Conservation (phyloP, 441 rosid genomes). For the Breynia disticha region DNA sequence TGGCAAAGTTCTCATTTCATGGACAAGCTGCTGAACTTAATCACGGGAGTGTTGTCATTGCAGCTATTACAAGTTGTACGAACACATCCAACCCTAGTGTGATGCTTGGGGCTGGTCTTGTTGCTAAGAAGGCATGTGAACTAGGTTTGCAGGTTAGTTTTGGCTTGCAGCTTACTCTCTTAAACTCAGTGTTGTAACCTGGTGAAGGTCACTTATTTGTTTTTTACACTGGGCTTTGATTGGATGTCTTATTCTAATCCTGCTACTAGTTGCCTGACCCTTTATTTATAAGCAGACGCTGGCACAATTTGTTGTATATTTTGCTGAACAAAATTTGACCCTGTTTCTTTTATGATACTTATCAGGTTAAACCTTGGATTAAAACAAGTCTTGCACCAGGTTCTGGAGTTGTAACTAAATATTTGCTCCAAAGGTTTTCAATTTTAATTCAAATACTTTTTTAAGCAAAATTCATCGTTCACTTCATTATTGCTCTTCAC, state of each 20-base stretch:
- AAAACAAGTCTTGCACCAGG: conserved; percentile 99
- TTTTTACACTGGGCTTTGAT: no score
- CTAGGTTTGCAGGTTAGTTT: conserved; percentile 80
- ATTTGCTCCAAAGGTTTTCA: conserved; percentile 59
- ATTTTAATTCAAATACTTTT: neutral
- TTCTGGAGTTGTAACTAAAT: conserved; percentile 95
- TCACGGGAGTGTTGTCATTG: conserved; percentile 97
- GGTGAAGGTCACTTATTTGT: no score
- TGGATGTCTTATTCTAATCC: no score
- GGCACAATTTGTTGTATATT: neutral
- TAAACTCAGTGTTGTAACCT: no score
- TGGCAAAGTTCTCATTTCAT: conserved; percentile 70
- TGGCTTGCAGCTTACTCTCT: neutral
- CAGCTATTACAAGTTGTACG: conserved; percentile 98
- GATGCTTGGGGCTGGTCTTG: conserved; percentile 99
- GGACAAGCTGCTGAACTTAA: conserved; percentile 84
- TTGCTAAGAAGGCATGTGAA: conserved; percentile 94
- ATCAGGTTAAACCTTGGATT: conserved; percentile 96
- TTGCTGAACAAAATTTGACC: neutral
- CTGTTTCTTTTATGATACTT: neutral
- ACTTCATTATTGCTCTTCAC: neutral
- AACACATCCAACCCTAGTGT: conserved; percentile 99
- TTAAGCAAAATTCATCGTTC: no score
- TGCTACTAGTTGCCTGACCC: no score
- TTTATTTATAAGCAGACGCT: no score